Conservation (phyloP, 768 basidiomycete species). For the Russula sp. region DNA sequence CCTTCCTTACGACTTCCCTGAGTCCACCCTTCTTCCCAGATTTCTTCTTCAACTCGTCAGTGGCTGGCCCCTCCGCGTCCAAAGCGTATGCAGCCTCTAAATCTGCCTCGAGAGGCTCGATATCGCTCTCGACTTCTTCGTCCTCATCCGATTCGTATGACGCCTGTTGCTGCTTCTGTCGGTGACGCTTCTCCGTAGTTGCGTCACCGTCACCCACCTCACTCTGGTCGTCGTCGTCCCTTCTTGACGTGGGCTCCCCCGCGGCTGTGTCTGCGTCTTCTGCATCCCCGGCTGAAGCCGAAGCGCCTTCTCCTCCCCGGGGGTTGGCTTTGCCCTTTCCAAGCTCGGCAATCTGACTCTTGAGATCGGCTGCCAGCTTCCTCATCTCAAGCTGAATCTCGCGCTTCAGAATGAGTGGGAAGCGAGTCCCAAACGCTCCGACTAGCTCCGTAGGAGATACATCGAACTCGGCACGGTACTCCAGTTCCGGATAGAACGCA, state of each 20-base stretch:
- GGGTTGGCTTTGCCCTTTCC: constrained; percentile 67
- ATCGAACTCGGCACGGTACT: constrained; percentile 81
- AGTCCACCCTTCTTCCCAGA: constrained; percentile 30
- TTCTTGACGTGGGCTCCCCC: constrained; percentile 33
- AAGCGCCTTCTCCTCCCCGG: constrained; percentile 40
- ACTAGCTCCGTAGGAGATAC: constrained; percentile 69
- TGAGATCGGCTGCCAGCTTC: constrained; percentile 72
- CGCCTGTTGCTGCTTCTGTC: constrained; percentile 65
- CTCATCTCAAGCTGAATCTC: constrained; percentile 86
- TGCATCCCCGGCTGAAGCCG: constrained; percentile 46
- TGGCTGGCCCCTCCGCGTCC: constrained; percentile 32
- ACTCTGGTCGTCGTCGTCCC: constrained; percentile 57
- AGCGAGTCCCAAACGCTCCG: constrained; percentile 60
- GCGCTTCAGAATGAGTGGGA: constrained; percentile 75
- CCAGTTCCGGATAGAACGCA: constrained; percentile 77
- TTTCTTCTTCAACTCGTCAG: constrained; percentile 33
- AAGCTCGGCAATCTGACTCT: constrained; percentile 69
- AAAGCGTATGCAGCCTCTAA: constrained; percentile 61
- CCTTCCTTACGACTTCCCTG: constrained; percentile 38
- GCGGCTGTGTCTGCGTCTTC: constrained; percentile 42
- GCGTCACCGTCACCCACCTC: constrained; percentile 82
- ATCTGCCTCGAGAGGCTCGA: constrained; percentile 47
- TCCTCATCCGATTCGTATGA: constrained; percentile 73
- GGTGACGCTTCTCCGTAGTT: constrained; percentile 66
- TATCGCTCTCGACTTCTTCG: constrained; percentile 47